Evolutionary conservation across 2,329 filamentous ascomycete species (phyloP).

Genomic region (Purpureocillium lavendulum): DNA sequence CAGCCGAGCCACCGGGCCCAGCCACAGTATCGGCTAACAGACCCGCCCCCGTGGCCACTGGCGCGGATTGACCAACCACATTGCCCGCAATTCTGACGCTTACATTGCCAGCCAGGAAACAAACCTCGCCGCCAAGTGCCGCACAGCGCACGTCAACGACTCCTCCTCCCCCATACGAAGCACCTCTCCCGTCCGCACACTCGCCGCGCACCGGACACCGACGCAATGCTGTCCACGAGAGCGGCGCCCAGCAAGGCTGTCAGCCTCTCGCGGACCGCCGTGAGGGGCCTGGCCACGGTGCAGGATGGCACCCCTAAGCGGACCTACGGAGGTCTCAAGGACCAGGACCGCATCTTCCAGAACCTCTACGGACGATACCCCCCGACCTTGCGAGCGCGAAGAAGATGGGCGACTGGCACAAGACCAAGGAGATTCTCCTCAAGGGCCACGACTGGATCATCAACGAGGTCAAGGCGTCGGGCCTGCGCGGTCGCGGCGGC

Average conservation of each 20-base stretch:
- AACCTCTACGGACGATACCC: conserved; percentile 94
- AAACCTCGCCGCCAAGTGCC: conserved; percentile 25
- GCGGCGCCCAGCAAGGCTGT: conserved; percentile 29
- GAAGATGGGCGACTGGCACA: conserved; percentile 99
- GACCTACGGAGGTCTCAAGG: conserved; percentile 77
- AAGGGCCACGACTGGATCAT: conserved; percentile 99
- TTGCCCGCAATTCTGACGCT: conserved; percentile 25
- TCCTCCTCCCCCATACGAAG: conserved; percentile 17
- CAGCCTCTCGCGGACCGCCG: conserved; percentile 33
- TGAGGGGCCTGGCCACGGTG: conserved; percentile 72
- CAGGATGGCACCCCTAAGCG: conserved; percentile 64
- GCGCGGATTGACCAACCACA: conserved; percentile 33
- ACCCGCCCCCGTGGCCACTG: conserved; percentile 17
- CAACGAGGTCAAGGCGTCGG: conserved; percentile 92
- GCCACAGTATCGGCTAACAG: conserved; percentile 21
- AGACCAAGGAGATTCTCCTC: conserved; percentile 94
- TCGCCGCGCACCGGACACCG: conserved; percentile 18
- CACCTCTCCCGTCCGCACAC: conserved; percentile 11
- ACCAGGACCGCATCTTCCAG: conserved; percentile 98
- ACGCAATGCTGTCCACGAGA: conserved; percentile 37
- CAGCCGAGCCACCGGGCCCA: not conserved
- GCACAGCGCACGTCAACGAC: conserved; percentile 18
- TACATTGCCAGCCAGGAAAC: conserved; percentile 14
- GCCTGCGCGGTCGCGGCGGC: conserved; percentile 89
- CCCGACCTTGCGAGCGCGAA: conserved; percentile 85